These are phyloP conservation scores for Komagataella kurtzmanii DNA, from an alignment of 805 yeast species.

Conservation along the genomic window DNA sequence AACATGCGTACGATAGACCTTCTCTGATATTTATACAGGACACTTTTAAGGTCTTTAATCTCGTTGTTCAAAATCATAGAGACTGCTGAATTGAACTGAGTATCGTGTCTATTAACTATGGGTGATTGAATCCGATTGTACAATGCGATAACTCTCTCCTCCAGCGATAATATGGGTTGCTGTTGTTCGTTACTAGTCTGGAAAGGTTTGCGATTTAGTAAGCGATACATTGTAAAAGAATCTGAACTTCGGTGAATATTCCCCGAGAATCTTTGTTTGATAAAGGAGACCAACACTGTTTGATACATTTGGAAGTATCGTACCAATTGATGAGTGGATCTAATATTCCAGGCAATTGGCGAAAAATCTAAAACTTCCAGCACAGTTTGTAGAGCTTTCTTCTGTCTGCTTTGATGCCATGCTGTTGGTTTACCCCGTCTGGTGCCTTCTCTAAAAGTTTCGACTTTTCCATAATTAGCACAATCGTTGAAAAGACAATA, in stretches of 20 bases:
- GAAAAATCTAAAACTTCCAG: constrained; percentile 29
- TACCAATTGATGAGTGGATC: constrained; percentile 2
- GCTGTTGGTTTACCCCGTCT: constrained; percentile 19
- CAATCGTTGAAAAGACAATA: constrained; percentile 35
- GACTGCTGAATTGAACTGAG: constrained; percentile 6
- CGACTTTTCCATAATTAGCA: constrained; percentile 17
- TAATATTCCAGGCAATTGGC: constrained; percentile 20
- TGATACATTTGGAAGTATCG: neutral
- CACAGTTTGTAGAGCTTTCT: constrained; percentile 20
- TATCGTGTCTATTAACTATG: neutral
- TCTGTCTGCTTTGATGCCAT: constrained; percentile 21
- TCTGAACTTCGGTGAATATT: constrained; percentile 6
- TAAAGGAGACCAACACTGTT: constrained; percentile 8
- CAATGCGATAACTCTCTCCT: constrained; percentile 15
- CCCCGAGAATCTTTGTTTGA: constrained; percentile 6
- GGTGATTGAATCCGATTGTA: constrained; percentile 24
- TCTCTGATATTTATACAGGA: constrained; percentile 44
- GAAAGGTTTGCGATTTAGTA: neutral
- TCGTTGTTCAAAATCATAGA: constrained; percentile 14
- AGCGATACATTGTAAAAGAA: constrained; percentile 3
- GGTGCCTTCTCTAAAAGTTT: constrained; percentile 19
- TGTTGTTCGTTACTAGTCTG: neutral
- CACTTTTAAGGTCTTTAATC: constrained; percentile 33
- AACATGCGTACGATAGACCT: constrained; percentile 49
- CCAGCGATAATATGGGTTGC: constrained; percentile 1